A percentile compares a stretch with the other conserved stretches of the same genome.
Evolutionary conservation across 768 basidiomycete species (phyloP).

Genomic region (Hericium rajendrae): DNA sequence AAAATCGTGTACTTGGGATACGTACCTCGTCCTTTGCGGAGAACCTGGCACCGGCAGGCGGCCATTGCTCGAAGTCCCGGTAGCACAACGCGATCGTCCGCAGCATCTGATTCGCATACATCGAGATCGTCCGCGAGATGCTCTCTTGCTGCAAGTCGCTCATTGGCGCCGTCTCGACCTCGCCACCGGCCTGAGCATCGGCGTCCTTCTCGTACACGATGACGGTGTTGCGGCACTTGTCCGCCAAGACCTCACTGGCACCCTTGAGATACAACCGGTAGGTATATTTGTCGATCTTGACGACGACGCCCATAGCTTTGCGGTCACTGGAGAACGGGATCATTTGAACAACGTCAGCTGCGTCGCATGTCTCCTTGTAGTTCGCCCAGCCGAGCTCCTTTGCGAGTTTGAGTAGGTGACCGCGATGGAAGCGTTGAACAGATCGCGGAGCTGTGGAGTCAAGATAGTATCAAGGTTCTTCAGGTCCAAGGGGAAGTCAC

Average conservation of each 20-base stretch:
- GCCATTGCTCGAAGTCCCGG: conserved; percentile 80
- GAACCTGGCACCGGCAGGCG: conserved; percentile 41
- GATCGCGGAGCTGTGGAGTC: conserved; percentile 43
- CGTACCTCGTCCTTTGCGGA: conserved; percentile 46
- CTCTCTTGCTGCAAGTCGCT: conserved; percentile 66
- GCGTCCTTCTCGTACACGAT: conserved; percentile 40
- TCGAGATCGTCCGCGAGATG: conserved; percentile 88
- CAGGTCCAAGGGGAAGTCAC: conserved; percentile 87
- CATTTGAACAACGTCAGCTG: conserved; percentile 64
- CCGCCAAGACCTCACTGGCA: conserved; percentile 86
- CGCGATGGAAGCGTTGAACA: conserved; percentile 81
- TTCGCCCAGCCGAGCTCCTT: conserved; percentile 70
- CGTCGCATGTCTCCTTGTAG: conserved; percentile 58
- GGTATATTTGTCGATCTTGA: conserved; percentile 42
- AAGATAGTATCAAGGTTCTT: conserved; percentile 55
- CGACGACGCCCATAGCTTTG: conserved; percentile 91
- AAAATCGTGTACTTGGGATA: not conserved
- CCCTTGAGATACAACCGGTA: conserved; percentile 84
- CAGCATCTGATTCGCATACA: conserved; percentile 94
- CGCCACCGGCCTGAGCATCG: conserved; percentile 14
- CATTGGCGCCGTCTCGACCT: conserved; percentile 51
- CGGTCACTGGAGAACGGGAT: conserved; percentile 90
- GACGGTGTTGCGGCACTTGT: conserved; percentile 64
- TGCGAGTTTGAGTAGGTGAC: conserved; percentile 81
- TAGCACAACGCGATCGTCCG: conserved; percentile 94